phyloP scores from a whole-genome alignment of 495 filamentous ascomycete species.

The Podospora conica region DNA sequence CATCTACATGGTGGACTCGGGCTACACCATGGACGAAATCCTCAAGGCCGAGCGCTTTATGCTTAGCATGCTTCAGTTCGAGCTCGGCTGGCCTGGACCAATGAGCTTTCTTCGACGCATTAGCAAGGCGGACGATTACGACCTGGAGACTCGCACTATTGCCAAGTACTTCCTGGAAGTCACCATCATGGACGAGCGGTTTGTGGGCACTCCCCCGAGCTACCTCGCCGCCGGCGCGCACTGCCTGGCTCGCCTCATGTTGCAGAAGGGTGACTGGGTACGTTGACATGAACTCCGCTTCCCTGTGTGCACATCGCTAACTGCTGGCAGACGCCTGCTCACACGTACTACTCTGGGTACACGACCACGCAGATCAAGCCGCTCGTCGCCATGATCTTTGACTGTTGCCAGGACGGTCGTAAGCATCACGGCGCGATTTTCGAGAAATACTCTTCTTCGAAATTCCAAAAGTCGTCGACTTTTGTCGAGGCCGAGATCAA shows the following conservation, averaged over 20 bases:
- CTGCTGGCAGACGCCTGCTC: constrained; percentile 58
- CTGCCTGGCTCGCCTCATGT: constrained; percentile 81
- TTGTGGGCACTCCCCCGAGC: constrained; percentile 84
- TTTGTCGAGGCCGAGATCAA: constrained; percentile 70
- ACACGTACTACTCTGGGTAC: constrained; percentile 89
- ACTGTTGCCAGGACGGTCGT: constrained; percentile 76
- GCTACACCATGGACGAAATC: constrained; percentile 84
- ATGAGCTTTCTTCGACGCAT: constrained; percentile 97
- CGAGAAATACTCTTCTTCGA: constrained; percentile 81
- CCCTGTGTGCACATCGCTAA: constrained; percentile 22
- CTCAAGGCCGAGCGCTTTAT: constrained; percentile 97
- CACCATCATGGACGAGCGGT: constrained; percentile 96
- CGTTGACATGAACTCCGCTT: constrained; percentile 24
- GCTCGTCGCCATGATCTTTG: constrained; percentile 66
- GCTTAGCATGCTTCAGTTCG: constrained; percentile 90
- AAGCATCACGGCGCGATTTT: constrained; percentile 81
- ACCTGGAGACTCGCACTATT: constrained; percentile 88
- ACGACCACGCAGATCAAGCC: constrained; percentile 76
- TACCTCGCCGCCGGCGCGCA: constrained; percentile 88
- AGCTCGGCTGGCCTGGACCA: constrained; percentile 92
- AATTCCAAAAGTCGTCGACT: constrained; percentile 73
- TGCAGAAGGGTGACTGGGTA: constrained; percentile 91
- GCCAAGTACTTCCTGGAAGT: constrained; percentile 98
- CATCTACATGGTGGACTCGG: constrained; percentile 95
- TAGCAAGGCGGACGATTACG: constrained; percentile 98